A percentile compares a stretch with the other conserved stretches of the same genome.
Evolutionary conservation across 306 rosid genomes (phyloP).

Genomic region (Ziziphus jujuba): DNA sequence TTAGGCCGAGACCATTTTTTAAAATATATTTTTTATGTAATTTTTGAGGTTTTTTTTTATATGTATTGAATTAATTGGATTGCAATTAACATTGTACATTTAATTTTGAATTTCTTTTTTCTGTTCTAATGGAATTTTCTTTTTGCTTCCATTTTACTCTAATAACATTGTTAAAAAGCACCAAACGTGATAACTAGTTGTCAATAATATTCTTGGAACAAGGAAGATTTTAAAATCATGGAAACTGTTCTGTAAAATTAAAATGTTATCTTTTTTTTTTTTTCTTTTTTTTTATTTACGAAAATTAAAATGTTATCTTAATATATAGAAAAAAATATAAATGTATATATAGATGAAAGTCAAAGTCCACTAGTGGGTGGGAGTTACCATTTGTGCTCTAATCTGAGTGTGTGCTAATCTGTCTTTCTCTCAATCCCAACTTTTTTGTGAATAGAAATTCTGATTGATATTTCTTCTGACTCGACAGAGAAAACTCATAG

Average conservation of each 20-base stretch:
- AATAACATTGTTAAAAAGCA: too few relatives aligned
- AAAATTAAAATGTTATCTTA: background rate
- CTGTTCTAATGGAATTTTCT: too few relatives aligned
- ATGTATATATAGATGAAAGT: background rate
- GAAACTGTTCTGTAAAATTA: too few relatives aligned
- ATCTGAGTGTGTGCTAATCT: conserved; percentile 4
- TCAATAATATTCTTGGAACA: too few relatives aligned
- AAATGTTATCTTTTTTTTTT: background rate
- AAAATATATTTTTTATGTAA: background rate
- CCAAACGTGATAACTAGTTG: too few relatives aligned
- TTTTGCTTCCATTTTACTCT: too few relatives aligned
- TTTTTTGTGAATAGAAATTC: background rate
- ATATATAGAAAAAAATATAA: background rate
- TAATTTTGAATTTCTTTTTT: too few relatives aligned
- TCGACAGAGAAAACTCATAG: conserved; percentile 2
- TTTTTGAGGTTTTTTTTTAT: too few relatives aligned
- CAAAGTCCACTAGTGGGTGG: conserved; percentile 10
- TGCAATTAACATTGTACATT: too few relatives aligned
- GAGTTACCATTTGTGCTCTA: background rate
- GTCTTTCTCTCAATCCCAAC: conserved; percentile 12
- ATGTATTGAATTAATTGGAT: too few relatives aligned
- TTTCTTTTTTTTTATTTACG: too few relatives aligned
- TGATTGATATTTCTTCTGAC: background rate
- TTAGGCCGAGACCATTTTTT: background rate
- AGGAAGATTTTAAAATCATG: too few relatives aligned